Percentiles rank a stretch among this genome's conserved stretches.
Conservation (phyloP, 1,139 yeast species). For the Lodderomyces elongisporus region DNA sequence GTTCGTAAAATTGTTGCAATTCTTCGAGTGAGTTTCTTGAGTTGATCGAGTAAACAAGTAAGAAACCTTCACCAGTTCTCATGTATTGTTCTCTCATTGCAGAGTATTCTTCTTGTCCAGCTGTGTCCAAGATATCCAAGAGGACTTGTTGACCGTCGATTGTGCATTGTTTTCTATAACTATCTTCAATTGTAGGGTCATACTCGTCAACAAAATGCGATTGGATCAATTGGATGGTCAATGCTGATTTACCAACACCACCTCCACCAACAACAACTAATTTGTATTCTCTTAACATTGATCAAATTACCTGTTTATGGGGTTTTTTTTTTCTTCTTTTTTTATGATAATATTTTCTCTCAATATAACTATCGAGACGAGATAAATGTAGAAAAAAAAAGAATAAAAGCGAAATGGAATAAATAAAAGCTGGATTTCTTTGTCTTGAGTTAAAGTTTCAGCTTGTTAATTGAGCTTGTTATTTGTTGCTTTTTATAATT, state of each 20-base stretch:
- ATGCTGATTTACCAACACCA: conserved; percentile 96
- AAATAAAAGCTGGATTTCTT: too few relatives aligned
- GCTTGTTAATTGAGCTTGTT: too few relatives aligned
- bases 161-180: conserved; percentile 52
- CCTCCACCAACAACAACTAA: conserved; percentile 97
- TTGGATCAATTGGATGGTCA: conserved; percentile 86
- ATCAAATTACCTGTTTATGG: too few relatives aligned
- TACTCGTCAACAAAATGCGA: conserved; percentile 93
- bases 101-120: conserved; percentile 96
- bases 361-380: too few relatives aligned
- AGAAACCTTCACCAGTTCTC: conserved; percentile 89
- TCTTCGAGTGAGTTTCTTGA: conserved; percentile 78
- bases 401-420: too few relatives aligned
- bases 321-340: too few relatives aligned
- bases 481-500: too few relatives aligned
- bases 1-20: conserved; percentile 72
- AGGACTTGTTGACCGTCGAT: conserved; percentile 49
- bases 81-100: conserved; percentile 95
- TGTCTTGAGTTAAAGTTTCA: too few relatives aligned
- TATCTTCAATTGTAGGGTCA: conserved; percentile 95
- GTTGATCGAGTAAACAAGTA: conserved; percentile 79
- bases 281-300: conserved; percentile 63
- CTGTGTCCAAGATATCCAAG: conserved; percentile 85
- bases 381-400: too few relatives aligned
- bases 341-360: too few relatives aligned